These are phyloP conservation scores for Cercospora zeae-maydis DNA, from an alignment of 2,329 filamentous ascomycete species.

Conservation along the genomic window DNA sequence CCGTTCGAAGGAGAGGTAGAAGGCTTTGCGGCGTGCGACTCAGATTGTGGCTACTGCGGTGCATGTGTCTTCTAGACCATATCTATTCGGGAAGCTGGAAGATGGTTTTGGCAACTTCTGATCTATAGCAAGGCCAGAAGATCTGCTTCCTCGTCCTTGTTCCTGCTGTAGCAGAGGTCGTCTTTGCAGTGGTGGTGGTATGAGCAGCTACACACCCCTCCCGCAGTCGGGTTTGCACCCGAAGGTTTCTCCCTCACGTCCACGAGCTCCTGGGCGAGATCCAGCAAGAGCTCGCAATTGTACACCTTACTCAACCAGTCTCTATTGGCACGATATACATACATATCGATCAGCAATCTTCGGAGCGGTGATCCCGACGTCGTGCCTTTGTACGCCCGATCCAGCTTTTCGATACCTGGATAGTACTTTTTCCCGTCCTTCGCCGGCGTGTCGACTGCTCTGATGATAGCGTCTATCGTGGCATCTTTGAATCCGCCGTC, in stretches of 20 bases:
- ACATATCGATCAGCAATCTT: not conserved
- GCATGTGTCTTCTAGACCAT: not conserved
- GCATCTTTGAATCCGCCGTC: slow-evolving; percentile 18
- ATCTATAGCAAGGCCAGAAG: not conserved
- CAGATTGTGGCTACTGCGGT: not conserved
- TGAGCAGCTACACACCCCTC: not conserved
- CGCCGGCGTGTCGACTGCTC: not conserved
- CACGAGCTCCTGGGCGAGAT: not conserved
- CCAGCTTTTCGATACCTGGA: not conserved
- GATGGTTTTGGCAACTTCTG: not conserved
- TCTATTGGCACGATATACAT: not conserved
- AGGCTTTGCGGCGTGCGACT: not conserved
- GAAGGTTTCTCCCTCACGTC: not conserved
- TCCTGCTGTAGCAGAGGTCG: not conserved
- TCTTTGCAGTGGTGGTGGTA: not conserved
- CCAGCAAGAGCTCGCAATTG: not conserved
- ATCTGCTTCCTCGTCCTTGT: not conserved
- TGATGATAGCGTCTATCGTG: slow-evolving; percentile 14
- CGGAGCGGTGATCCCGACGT: not conserved
- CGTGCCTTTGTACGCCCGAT: not conserved
- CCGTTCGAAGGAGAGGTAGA: not conserved
- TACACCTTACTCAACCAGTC: not conserved
- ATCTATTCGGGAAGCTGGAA: not conserved
- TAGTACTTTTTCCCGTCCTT: not conserved
- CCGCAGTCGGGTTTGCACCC: not conserved